Evolutionary conservation across 192 early-diverging fungal species (phyloP).

Genomic region (Glomus cerebriforme): DNA sequence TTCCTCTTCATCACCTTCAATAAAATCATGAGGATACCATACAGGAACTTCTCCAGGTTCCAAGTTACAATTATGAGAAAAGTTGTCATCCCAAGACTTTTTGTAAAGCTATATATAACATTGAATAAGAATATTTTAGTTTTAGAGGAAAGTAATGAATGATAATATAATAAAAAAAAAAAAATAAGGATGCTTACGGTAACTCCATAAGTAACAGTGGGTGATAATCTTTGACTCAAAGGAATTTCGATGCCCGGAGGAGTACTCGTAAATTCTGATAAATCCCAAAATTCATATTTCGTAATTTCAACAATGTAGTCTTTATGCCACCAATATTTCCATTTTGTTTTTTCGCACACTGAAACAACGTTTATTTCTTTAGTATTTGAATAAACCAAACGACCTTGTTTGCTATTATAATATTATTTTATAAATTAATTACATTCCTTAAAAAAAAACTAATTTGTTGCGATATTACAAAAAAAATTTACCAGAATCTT

Average conservation of each 20-base stretch:
- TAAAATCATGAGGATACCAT: constrained; percentile 38
- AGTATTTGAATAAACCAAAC: constrained; percentile 34
- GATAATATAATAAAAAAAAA: not conserved
- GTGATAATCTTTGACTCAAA: not conserved
- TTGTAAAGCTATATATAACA: constrained; percentile 25
- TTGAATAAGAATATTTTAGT: not conserved
- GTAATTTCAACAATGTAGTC: constrained; percentile 43
- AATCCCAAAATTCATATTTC: constrained; percentile 45
- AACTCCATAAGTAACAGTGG: constrained; percentile 8
- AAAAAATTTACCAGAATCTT: constrained; percentile 31
- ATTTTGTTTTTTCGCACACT: constrained; percentile 42
- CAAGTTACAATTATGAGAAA: constrained; percentile 39
- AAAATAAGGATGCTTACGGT: constrained; percentile 3
- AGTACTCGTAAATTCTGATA: not conserved
- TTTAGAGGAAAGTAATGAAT: too few relatives aligned
- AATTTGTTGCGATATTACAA: not conserved
- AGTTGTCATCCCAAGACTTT: constrained; percentile 41
- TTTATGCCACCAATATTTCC: constrained; percentile 42
- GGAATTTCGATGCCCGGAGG: constrained; percentile 13
- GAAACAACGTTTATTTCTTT: constrained; percentile 34
- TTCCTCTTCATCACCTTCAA: constrained; percentile 15
- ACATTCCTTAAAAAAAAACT: not conserved
- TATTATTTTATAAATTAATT: not conserved
- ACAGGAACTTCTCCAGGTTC: constrained; percentile 40
- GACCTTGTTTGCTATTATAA: constrained; percentile 29